phyloP scores from a whole-genome alignment of 495 filamentous ascomycete species.

The Penicillium pancosmium region DNA sequence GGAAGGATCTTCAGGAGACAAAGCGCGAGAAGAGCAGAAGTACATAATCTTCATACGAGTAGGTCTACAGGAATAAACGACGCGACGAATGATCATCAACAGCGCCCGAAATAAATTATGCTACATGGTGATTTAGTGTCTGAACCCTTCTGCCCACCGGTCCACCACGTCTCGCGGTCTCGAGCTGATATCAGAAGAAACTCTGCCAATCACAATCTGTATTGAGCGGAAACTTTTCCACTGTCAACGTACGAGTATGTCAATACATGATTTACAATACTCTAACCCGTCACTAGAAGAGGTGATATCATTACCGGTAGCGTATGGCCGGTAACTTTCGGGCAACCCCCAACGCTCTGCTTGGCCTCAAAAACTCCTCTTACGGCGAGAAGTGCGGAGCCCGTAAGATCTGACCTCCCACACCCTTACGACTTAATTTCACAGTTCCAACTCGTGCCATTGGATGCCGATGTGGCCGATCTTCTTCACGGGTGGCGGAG shows the following conservation, averaged over 20 bases:
- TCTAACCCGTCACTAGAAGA: not conserved
- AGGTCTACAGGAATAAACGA: not conserved
- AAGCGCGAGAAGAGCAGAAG: not conserved
- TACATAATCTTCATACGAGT: too few relatives aligned
- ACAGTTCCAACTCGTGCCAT: not conserved
- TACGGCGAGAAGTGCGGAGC: not conserved
- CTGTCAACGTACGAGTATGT: not conserved
- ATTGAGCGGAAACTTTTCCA: not conserved
- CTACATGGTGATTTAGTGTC: too few relatives aligned
- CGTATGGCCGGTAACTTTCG: conserved; percentile 1
- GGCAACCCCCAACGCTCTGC: not conserved
- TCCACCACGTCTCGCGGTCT: not conserved
- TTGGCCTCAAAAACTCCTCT: not conserved
- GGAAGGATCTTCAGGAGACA: not conserved
- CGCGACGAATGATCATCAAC: not conserved
- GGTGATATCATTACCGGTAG: conserved; percentile 1
- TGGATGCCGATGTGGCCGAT: not conserved
- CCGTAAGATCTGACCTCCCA: not conserved
- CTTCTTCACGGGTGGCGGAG: conserved; percentile 7
- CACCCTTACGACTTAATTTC: not conserved
- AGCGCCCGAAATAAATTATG: not conserved
- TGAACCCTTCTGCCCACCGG: too few relatives aligned
- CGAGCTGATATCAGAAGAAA: not conserved
- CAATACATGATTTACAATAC: not conserved
- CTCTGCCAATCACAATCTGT: not conserved